These are phyloP conservation scores for Plenodomus tracheiphilus DNA, from an alignment of 2,329 filamentous ascomycete genomes.

Conservation along the genomic window DNA sequence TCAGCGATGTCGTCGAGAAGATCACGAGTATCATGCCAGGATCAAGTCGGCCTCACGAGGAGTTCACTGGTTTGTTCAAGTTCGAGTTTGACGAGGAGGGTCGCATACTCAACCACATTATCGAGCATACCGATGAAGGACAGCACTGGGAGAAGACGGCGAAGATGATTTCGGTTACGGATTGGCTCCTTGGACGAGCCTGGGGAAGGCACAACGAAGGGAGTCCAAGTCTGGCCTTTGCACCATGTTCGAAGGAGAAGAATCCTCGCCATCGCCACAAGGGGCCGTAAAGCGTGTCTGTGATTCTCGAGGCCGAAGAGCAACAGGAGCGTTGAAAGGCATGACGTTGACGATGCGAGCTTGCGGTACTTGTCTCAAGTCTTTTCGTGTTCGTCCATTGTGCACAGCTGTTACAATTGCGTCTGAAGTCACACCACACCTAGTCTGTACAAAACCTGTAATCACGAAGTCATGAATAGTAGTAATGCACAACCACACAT, in stretches of 20 bases:
- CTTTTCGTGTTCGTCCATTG: too few species aligned
- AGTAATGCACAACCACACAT: not conserved
- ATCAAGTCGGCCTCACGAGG: conserved; percentile 54
- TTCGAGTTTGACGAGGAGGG: conserved; percentile 94
- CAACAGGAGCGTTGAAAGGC: too few species aligned
- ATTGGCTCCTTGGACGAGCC: conserved; percentile 88
- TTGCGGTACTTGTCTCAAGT: too few species aligned
- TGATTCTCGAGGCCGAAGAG: too few species aligned
- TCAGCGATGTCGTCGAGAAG: conserved; percentile 57
- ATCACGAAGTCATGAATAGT: conserved; percentile 14
- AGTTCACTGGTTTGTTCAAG: conserved; percentile 89
- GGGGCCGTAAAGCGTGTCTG: conserved; percentile 6
- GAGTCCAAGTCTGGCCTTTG: conserved; percentile 50
- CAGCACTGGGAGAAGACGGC: conserved; percentile 82
- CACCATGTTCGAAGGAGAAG: conserved; percentile 19
- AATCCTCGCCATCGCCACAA: conserved; percentile 1
- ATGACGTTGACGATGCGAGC: too few species aligned
- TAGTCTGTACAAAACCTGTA: conserved; percentile 31
- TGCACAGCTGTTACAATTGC: too few species aligned
- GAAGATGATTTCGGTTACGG: conserved; percentile 86
- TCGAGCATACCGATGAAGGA: conserved; percentile 87
- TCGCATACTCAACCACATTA: conserved; percentile 82
- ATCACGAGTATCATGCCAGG: conserved; percentile 61
- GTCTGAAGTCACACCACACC: too few species aligned
- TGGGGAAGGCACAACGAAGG: conserved; percentile 54